Evolutionary conservation across 148 eudicot species (phyloP).

Genomic region (Chenopodium formosanum): DNA sequence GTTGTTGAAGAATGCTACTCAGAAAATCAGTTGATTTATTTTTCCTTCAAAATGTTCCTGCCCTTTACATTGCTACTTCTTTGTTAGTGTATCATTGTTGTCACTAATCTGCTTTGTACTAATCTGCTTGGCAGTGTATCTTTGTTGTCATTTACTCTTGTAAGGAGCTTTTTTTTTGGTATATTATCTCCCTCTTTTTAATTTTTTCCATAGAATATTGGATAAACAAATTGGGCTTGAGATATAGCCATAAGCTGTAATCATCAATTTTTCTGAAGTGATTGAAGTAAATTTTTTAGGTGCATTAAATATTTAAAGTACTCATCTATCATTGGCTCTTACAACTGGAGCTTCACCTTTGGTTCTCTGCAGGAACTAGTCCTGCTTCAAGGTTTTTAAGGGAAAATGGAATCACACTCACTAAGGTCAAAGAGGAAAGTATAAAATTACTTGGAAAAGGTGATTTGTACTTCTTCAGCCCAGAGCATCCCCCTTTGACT

Average conservation of each 20-base stretch:
- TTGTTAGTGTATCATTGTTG: not conserved
- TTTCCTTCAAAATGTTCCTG: not conserved
- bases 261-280: not conserved
- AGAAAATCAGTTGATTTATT: not conserved
- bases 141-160: not conserved
- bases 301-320: not conserved
- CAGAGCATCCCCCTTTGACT: slow-evolving; percentile 69
- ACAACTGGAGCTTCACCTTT: slow-evolving; percentile 10
- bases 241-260: not conserved
- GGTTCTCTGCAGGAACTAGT: slow-evolving; percentile 53
- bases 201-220: not conserved
- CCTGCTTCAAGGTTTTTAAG: slow-evolving; percentile 59
- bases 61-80: not conserved
- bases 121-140: not conserved
- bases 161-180: not conserved
- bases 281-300: not conserved
- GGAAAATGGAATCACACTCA: slow-evolving; percentile 67
- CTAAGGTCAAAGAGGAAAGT: slow-evolving; percentile 68
- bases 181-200: not conserved
- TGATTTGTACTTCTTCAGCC: slow-evolving; percentile 41
- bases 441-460: slow-evolving; percentile 57
- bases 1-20: not conserved
- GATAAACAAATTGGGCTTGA: not conserved
- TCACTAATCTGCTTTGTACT: not conserved
- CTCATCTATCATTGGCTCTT: not conserved